Base-by-base conservation (phyloP, 495 filamentous ascomycete species). In the Viridothelium virens region DNA sequence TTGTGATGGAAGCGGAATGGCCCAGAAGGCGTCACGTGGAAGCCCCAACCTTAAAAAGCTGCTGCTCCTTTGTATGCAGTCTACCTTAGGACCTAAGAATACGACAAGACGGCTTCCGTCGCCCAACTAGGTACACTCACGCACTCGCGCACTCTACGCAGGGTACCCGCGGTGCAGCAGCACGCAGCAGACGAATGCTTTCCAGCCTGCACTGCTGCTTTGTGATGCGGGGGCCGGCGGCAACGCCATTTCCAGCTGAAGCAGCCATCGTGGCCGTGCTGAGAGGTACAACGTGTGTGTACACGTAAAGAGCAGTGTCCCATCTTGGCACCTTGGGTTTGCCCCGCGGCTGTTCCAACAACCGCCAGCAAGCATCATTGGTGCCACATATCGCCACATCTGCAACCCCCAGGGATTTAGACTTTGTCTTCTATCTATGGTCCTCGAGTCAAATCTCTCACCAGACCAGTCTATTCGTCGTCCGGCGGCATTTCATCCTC, bases 401-500 rank as follows among this genome's bases (percentile, higher is more conserved):
- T 36, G 53, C 53, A 33, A 53, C 5, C 48, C 5, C 16, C 16
- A 12, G n/a, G 25, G n/a, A 9, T 14, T n/a, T 53, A 53, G 48
- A n/a, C 18, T 7, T 36, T 34, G 31, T 0, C 36, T 9, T 33
- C 6, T 33, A 7, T 59, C 18, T 59, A 10, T 34, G 11, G 14
- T 53, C 48, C 31, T 7, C 7, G 10, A 59, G 7, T n/a, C 18
- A 7, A 16, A 7, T 31, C 18, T 10, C 31, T 31, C 18, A 9
- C 53, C 7, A 7, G 3, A 9, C 25, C 61, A 11, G 12, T 46
- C 46, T 67, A 97, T 68, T 98, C 94, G 72, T 97, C 95, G 71
- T 97, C 93, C 16, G 90, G 92, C 36, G 94, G 94, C 82, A 98
- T 85, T 76, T 98, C 94, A 76, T 98, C 94, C 71, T 98, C 94